Evolutionary conservation across 2,329 filamentous ascomycete genomes (phyloP).

Genomic region (Colletotrichum eleusines): DNA sequence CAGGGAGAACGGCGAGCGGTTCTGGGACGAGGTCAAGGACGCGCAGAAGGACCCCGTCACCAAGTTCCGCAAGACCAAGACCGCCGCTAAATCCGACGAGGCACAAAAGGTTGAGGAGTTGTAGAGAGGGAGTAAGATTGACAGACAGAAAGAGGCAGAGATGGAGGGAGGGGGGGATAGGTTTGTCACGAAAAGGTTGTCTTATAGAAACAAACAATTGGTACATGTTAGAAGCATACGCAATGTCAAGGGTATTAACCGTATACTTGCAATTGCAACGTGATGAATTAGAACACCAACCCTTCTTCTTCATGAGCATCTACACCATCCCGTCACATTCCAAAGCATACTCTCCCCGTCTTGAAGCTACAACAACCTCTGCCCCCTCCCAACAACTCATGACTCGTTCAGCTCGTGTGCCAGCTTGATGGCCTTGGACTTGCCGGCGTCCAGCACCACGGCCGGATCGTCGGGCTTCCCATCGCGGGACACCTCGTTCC

Average conservation of each 20-base stretch:
- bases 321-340: too few species aligned
- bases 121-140: too few species aligned
- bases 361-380: too few species aligned
- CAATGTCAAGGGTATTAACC: too few species aligned
- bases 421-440: slow-evolving; percentile 57
- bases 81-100: neutral
- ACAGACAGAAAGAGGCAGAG: too few species aligned
- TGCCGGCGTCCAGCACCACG: slow-evolving; percentile 54
- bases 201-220: too few species aligned
- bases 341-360: neutral
- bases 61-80: slow-evolving; percentile 39
- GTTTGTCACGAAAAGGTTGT: neutral
- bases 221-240: too few species aligned
- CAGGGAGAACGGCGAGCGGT: slow-evolving; percentile 70
- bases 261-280: too few species aligned
- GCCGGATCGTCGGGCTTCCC: slow-evolving; percentile 57
- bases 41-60: slow-evolving; percentile 70
- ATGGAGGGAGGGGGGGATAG: too few species aligned
- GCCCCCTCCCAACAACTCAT: neutral
- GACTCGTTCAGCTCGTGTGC: slow-evolving; percentile 54
- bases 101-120: slow-evolving; percentile 24
- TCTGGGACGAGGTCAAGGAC: slow-evolving; percentile 71
- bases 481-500: slow-evolving; percentile 56
- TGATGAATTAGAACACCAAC: neutral
- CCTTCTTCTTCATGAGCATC: neutral